phyloP scores from a whole-genome alignment of 176 grass and related monocot species.

The Panicum miliaceum region DNA sequence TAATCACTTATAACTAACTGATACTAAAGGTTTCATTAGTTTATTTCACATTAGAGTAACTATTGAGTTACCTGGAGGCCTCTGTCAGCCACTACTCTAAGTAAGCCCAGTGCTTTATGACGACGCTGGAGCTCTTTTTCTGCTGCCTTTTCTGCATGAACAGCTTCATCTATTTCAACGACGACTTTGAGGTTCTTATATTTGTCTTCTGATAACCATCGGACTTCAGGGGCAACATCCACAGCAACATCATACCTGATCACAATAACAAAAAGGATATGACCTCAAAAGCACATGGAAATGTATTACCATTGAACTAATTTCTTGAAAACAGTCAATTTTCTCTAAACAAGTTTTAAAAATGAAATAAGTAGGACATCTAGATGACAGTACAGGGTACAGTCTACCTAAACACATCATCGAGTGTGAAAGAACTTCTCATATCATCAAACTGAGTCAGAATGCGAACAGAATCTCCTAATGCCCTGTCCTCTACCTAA shows the following conservation, averaged over 20 bases:
- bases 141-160: constrained; percentile 74
- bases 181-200: constrained; percentile 94
- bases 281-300: constrained; percentile 3
- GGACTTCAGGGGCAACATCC: constrained; percentile 75
- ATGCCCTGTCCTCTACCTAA: constrained; percentile 89
- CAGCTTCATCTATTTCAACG: constrained; percentile 84
- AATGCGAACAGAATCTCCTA: constrained; percentile 92
- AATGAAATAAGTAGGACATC: constrained; percentile 19
- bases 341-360: background rate
- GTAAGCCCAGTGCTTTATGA: constrained; percentile 77
- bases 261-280: constrained; percentile 17
- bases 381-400: constrained; percentile 25
- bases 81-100: constrained; percentile 78
- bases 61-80: constrained; percentile 79
- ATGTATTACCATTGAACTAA: constrained; percentile 4
- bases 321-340: constrained; percentile 27
- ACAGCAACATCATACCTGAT: constrained; percentile 86
- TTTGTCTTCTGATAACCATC: constrained; percentile 81
- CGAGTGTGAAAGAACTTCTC: constrained; percentile 67
- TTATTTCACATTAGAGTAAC: constrained; percentile 23
- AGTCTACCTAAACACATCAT: constrained; percentile 72
- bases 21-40: background rate
- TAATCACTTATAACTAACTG: constrained; percentile 7
- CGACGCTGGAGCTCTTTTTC: constrained; percentile 73
- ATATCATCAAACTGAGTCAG: constrained; percentile 78